Conservation (phyloP, 2,329 filamentous ascomycete genomes). For the Achaetomium macrosporum region DNA sequence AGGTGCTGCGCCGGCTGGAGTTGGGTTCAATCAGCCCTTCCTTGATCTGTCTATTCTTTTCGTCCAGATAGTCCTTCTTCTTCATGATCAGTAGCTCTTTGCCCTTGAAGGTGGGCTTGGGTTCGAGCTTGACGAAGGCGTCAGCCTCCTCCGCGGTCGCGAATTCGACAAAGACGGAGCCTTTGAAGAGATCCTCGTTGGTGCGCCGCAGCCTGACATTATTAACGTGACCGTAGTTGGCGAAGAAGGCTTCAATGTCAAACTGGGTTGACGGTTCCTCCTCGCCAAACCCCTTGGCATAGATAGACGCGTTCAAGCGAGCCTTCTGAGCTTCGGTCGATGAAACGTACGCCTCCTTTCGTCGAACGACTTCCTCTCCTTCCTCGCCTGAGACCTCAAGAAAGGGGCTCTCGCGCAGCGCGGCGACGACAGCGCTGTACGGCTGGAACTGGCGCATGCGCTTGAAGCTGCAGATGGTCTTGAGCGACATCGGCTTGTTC, state of each 20-base stretch:
- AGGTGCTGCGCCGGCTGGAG: conserved; percentile 35
- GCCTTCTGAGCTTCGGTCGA: conserved; percentile 55
- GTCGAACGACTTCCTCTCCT: conserved; percentile 64
- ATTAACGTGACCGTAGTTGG: conserved; percentile 70
- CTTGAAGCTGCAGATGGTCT: conserved; percentile 78
- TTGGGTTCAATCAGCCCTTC: conserved; percentile 63
- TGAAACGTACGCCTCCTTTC: conserved; percentile 65
- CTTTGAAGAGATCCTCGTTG: conserved; percentile 75
- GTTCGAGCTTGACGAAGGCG: conserved; percentile 73
- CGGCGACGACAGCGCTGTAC: conserved; percentile 74
- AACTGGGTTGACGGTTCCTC: conserved; percentile 83
- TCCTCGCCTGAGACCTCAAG: conserved; percentile 71
- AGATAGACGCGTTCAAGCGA: conserved; percentile 66
- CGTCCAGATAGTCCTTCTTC: conserved; percentile 82
- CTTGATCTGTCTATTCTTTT: conserved; percentile 67
- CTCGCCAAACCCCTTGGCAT: conserved; percentile 89
- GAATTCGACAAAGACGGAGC: conserved; percentile 94
- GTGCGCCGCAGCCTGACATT: conserved; percentile 80
- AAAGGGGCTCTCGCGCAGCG: conserved; percentile 69
- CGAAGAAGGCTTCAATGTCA: conserved; percentile 89
- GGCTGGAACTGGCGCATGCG: conserved; percentile 95
- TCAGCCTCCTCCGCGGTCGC: conserved; percentile 69
- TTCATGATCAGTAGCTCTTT: conserved; percentile 74
- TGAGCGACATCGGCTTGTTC: conserved; percentile 76
- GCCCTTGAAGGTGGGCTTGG: conserved; percentile 78